Conservation (phyloP, 768 basidiomycete species). For the Leucosporidium yakuticum region DNA sequence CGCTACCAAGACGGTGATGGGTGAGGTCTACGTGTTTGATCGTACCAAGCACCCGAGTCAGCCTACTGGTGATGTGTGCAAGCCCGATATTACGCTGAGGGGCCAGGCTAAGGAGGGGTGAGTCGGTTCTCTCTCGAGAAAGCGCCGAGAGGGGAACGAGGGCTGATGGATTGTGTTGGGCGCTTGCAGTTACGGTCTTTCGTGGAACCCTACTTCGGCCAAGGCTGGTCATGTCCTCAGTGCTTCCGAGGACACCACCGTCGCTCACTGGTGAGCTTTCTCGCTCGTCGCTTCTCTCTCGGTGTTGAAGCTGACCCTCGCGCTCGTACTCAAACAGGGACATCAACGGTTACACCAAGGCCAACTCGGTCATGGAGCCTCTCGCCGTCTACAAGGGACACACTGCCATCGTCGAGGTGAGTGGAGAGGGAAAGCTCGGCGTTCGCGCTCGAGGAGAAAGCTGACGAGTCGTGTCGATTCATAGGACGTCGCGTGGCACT, state of each 20-base stretch:
- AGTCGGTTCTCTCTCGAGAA: constrained; percentile 39
- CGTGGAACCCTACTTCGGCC: constrained; percentile 68
- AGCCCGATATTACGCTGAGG: constrained; percentile 81
- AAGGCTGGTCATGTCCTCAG: constrained; percentile 80
- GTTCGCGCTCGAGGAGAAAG: neutral
- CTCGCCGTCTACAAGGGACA: constrained; percentile 78
- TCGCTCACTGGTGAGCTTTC: constrained; percentile 74
- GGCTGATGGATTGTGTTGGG: neutral
- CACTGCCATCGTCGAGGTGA: constrained; percentile 80
- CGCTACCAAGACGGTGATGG: constrained; percentile 85
- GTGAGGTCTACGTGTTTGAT: constrained; percentile 92
- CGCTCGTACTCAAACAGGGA: constrained; percentile 56
- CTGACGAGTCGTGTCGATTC: constrained; percentile 10
- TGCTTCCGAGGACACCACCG: constrained; percentile 90
- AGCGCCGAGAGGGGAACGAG: neutral
- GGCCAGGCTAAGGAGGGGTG: constrained; percentile 93
- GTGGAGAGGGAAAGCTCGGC: constrained; percentile 40
- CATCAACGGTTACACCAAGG: constrained; percentile 74
- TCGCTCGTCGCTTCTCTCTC: too few species aligned
- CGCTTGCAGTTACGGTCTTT: constrained; percentile 69
- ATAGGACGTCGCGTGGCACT: constrained; percentile 96
- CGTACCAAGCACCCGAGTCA: constrained; percentile 93
- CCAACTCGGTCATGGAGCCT: constrained; percentile 73
- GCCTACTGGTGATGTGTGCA: constrained; percentile 70
- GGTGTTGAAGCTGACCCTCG: neutral